A percentile compares a stretch with the other conserved stretches of the same genome.
Conservation (phyloP, 768 basidiomycete genomes). For the Suillus weaverae region DNA sequence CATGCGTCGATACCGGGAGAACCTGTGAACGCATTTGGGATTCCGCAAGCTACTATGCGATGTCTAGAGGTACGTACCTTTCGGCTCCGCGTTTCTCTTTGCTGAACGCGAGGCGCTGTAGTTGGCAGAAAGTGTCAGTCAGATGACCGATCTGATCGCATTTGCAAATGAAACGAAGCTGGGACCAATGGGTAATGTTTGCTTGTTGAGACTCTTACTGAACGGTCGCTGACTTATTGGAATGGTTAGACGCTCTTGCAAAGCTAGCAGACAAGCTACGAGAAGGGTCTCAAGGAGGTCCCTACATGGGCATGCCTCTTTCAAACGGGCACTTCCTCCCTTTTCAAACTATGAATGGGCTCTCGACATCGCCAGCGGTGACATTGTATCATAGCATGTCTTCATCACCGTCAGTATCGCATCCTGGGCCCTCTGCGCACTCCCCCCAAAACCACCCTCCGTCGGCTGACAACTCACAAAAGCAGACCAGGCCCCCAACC, state of each 20-base stretch:
- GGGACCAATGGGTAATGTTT: constrained; percentile 66
- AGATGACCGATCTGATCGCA: constrained; percentile 76
- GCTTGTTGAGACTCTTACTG: constrained; percentile 25
- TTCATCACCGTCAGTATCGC: constrained; percentile 44
- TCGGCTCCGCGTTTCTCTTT: constrained; percentile 7
- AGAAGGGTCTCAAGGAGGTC: constrained; percentile 20
- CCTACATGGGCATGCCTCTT: constrained; percentile 16
- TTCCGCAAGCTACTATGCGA: constrained; percentile 87
- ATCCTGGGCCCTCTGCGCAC: constrained; percentile 39
- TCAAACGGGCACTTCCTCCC: background rate
- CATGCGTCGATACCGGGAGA: constrained; percentile 72
- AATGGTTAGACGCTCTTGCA: constrained; percentile 43
- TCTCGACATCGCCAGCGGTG: constrained; percentile 33
- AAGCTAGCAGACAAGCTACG: constrained; percentile 42
- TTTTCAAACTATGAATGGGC: constrained; percentile 19
- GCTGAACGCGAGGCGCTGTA: constrained; percentile 26
- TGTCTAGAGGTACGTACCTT: constrained; percentile 67
- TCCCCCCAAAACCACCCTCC: constrained; percentile 52
- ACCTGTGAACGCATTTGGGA: constrained; percentile 86
- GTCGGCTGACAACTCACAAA: constrained; percentile 57
- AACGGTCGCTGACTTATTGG: constrained; percentile 21
- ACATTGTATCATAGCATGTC: constrained; percentile 48
- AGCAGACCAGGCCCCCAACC: constrained; percentile 62
- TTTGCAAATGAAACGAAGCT: constrained; percentile 54
- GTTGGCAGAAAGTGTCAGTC: constrained; percentile 80